Evolutionary conservation across 2,329 filamentous ascomycete species (phyloP), one percentile per base, ranked within the genome.

Genomic region (Phyllosticta citribraziliensis): DNA sequence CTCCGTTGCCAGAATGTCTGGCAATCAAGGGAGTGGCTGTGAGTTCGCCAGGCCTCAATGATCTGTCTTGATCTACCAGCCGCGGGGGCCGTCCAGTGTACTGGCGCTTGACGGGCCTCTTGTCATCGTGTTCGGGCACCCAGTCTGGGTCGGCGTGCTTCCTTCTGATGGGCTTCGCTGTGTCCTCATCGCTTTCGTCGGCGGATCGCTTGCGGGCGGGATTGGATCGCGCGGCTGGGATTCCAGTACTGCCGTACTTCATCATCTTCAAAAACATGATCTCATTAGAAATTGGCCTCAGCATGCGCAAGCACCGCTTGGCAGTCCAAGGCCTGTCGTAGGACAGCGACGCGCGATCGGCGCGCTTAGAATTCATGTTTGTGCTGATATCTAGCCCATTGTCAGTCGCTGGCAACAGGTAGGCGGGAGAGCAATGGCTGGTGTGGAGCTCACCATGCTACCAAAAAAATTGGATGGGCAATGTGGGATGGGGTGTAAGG

Each of bases 251-350:
- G 40, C 40, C 40, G 17, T 47, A 17, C 52, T 53, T 53, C 17
- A 20, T 20, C 2, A 12, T 24, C 14, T 53, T 27, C 52, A 53
- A 53, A n/a, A 17, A 47, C 17, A 6, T n/a, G 40, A 47, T 47
- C n/a, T 47, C 40, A 14, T 47, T 47, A 17, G 17, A 47, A 8
- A 47, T 47, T 14, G 75, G 75, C 52, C 75, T 70, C 0, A 78
- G 69, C 4, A 78, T 67, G 57, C 75, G 72, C 62, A 75, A 75
- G 66, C 75, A 78, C 51, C 75, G 73, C 54, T 73, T 70, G 17
- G 74, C 73, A 8, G 73, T 78, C 75, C 75, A 78, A 55, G 73
- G 70, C 22, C 40, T 47, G 17, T 47, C 40, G 40, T 47, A 8
- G 40, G 40, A 47, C 12, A 47, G 14, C 17, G 73, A 63, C 33